Evolutionary conservation across 2,329 filamentous ascomycete species (phyloP).

Genomic region (Paecilomyces dactylethromorphus): DNA sequence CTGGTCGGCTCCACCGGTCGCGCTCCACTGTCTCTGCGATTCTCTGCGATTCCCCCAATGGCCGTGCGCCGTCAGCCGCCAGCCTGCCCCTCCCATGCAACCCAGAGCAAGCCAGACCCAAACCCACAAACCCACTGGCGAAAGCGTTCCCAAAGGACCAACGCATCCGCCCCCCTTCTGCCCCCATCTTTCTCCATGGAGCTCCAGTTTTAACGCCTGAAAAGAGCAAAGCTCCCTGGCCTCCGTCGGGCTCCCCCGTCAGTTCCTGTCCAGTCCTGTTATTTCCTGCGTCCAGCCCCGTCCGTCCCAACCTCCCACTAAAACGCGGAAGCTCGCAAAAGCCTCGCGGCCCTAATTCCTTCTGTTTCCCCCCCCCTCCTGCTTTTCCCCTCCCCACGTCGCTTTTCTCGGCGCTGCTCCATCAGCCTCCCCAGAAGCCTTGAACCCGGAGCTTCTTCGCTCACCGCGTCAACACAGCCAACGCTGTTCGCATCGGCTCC

Average conservation of each 20-base stretch:
- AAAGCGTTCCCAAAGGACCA: not conserved
- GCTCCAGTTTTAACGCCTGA: not conserved
- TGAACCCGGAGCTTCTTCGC: too few relatives aligned
- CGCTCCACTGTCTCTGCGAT: too few relatives aligned
- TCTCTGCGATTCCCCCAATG: not conserved
- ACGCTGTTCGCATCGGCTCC: too few relatives aligned
- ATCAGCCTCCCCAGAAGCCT: too few relatives aligned
- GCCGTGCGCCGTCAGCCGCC: too few relatives aligned
- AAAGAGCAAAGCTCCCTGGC: too few relatives aligned
- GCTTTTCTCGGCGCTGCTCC: not conserved
- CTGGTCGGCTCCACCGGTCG: too few relatives aligned
- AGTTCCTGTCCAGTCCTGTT: constrained; percentile 1
- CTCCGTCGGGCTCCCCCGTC: not conserved
- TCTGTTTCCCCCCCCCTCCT: constrained; percentile 6
- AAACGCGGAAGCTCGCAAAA: constrained; percentile 14
- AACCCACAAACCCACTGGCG: too few relatives aligned
- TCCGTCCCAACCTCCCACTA: constrained; percentile 14
- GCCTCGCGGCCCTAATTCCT: constrained; percentile 4
- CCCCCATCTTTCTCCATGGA: not conserved
- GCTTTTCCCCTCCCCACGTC: constrained; percentile 4
- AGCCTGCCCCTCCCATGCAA: too few relatives aligned
- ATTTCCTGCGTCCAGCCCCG: constrained; percentile 9
- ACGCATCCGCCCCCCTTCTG: not conserved
- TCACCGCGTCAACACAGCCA: too few relatives aligned
- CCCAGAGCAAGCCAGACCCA: too few relatives aligned